Evolutionary conservation across 805 yeast species (phyloP).

Genomic region (Huiozyma sinensis): DNA sequence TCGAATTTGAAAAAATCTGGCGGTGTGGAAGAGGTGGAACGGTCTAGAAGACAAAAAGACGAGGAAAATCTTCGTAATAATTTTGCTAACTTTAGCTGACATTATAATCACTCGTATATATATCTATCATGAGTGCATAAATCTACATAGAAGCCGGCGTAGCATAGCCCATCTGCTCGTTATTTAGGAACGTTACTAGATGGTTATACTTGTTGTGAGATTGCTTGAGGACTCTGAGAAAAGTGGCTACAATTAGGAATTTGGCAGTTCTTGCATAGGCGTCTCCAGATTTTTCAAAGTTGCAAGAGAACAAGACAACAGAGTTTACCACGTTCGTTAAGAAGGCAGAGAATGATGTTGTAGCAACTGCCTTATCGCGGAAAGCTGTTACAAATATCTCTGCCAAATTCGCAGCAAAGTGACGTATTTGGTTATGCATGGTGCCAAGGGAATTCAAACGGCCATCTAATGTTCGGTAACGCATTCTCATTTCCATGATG

Average conservation of each 20-base stretch:
- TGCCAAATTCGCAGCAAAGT: slow-evolving; percentile 3
- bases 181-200: neutral
- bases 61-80: slow-evolving; percentile 53
- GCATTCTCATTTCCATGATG: slow-evolving; percentile 26
- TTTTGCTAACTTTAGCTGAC: slow-evolving; percentile 21
- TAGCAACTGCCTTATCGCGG: slow-evolving; percentile 5
- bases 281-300: neutral
- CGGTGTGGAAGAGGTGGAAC: slow-evolving; percentile 80
- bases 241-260: neutral
- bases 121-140: neutral
- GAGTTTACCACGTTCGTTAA: neutral
- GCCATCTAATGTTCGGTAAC: slow-evolving; percentile 21
- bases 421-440: slow-evolving; percentile 4
- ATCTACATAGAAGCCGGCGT: too few relatives aligned
- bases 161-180: neutral
- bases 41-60: slow-evolving; percentile 55
- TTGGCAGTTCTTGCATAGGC: neutral
- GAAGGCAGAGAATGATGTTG: neutral
- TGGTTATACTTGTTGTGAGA: neutral
- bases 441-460: slow-evolving; percentile 10
- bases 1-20: slow-evolving; percentile 71
- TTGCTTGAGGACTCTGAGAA: neutral
- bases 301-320: neutral
- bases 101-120: neutral
- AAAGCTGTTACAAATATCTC: slow-evolving; percentile 1